phyloP scores from a whole-genome alignment of 192 early-diverging fungal species.

The Umbelopsis sp. region DNA sequence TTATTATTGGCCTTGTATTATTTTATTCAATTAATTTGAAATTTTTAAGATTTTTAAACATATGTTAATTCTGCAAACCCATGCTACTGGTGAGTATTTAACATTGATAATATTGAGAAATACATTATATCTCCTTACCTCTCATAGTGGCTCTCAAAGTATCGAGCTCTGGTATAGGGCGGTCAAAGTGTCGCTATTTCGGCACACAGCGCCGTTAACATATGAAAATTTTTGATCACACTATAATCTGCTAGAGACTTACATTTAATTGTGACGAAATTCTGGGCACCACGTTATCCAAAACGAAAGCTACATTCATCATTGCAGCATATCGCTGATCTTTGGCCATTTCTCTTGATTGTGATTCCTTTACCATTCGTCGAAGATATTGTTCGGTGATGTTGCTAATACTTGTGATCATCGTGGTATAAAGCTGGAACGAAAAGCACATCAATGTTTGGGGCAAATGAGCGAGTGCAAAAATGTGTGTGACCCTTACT shows the following conservation, averaged over 20 bases:
- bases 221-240: no score
- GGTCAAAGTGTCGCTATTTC: slow-evolving; percentile 68
- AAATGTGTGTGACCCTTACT: slow-evolving; percentile 40
- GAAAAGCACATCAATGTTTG: not conserved
- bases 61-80: slow-evolving; percentile 20
- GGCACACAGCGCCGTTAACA: not conserved
- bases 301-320: slow-evolving; percentile 54
- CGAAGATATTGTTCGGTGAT: slow-evolving; percentile 69
- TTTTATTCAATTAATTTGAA: not conserved
- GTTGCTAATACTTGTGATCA: slow-evolving; percentile 63
- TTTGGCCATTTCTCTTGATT: slow-evolving; percentile 42
- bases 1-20: slow-evolving; percentile 6
- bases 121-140: slow-evolving; percentile 34
- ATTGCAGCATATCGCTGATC: slow-evolving; percentile 51
- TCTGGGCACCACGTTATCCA: slow-evolving; percentile 62
- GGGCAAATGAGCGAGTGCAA: not conserved
- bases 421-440: slow-evolving; percentile 69
- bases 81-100: not conserved
- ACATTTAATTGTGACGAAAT: slow-evolving; percentile 61
- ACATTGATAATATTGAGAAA: not conserved
- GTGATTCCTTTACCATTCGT: slow-evolving; percentile 53
- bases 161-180: slow-evolving; percentile 83
- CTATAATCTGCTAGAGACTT: slow-evolving; percentile 16
- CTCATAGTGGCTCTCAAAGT: slow-evolving; percentile 51
- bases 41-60: slow-evolving; percentile 5